These are phyloP conservation scores for Coniochaeta ligniaria DNA, from an alignment of 2,329 filamentous ascomycete genomes.

Conservation along the genomic window DNA sequence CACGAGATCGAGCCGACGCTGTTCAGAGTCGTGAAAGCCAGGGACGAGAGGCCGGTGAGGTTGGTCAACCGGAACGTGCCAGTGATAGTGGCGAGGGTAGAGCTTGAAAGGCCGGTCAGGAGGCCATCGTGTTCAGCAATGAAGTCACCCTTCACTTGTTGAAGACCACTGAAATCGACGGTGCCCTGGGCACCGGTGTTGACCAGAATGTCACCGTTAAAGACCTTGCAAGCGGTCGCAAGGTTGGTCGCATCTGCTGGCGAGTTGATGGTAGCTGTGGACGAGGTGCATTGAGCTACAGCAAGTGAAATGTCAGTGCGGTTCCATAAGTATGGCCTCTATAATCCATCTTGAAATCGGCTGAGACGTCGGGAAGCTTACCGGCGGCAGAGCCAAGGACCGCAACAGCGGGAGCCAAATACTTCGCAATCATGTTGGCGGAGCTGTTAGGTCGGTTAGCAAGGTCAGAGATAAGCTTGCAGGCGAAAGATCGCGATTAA, in stretches of 20 bases:
- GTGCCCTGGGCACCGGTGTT: conserved; percentile 44
- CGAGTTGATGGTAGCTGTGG: conserved; percentile 52
- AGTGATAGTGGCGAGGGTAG: conserved; percentile 56
- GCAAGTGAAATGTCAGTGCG: conserved; percentile 11
- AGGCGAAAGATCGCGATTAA: not conserved
- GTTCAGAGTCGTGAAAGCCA: conserved; percentile 39
- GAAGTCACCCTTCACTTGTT: conserved; percentile 50
- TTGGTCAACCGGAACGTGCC: conserved; percentile 66
- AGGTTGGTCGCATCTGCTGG: conserved; percentile 54
- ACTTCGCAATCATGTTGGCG: conserved; percentile 35
- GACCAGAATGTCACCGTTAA: conserved; percentile 63
- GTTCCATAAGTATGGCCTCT: conserved; percentile 16
- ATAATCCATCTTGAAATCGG: not conserved
- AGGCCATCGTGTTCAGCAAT: conserved; percentile 52
- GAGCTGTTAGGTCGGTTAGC: conserved; percentile 14
- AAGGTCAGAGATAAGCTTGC: not conserved
- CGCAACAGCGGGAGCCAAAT: conserved; percentile 32
- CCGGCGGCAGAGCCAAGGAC: conserved; percentile 29
- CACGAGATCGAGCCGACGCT: conserved; percentile 62
- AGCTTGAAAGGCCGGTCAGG: conserved; percentile 56
- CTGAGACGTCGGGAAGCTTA: conserved; percentile 17
- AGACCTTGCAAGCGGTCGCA: conserved; percentile 52
- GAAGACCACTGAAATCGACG: conserved; percentile 55
- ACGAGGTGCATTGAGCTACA: conserved; percentile 16
- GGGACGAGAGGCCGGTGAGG: conserved; percentile 62